A percentile compares a stretch with the other conserved stretches of the same genome.
Conservation (phyloP, 768 basidiomycete genomes). For the Tulasnella sp. region DNA sequence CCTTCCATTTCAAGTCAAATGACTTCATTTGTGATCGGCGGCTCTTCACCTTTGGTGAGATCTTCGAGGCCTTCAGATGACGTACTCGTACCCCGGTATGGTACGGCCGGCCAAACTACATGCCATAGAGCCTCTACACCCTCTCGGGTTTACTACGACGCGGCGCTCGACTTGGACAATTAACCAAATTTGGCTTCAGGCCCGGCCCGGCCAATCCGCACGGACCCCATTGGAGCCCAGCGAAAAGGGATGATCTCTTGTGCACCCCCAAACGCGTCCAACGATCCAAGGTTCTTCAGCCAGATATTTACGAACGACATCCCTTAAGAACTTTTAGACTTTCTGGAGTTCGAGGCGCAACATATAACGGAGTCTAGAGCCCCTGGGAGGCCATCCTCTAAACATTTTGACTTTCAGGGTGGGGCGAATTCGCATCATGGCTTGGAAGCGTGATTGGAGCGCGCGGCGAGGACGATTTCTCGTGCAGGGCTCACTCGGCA, state of each 20-base stretch:
- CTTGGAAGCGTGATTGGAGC: not conserved
- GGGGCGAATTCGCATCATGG: not conserved
- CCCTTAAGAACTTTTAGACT: not conserved
- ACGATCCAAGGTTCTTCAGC: not conserved
- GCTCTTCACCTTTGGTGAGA: too few relatives aligned
- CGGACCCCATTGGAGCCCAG: not conserved
- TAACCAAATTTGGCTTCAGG: not conserved
- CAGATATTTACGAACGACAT: not conserved
- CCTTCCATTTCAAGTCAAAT: too few relatives aligned
- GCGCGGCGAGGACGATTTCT: not conserved
- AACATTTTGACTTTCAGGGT: conserved; percentile 9
- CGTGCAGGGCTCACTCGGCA: not conserved
- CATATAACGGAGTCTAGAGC: not conserved
- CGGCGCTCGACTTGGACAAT: not conserved
- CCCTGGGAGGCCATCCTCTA: not conserved
- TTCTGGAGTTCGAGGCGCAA: not conserved
- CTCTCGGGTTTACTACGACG: too few relatives aligned
- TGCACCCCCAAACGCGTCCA: not conserved
- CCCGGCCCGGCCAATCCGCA: not conserved
- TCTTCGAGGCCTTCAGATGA: too few relatives aligned
- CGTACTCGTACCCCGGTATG: too few relatives aligned
- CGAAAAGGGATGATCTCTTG: not conserved
- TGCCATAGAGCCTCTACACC: too few relatives aligned
- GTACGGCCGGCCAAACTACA: too few relatives aligned
- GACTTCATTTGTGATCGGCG: too few relatives aligned